phyloP scores from a whole-genome alignment of 352 stramenopile genomes.

The Phytopythium helicoides region DNA sequence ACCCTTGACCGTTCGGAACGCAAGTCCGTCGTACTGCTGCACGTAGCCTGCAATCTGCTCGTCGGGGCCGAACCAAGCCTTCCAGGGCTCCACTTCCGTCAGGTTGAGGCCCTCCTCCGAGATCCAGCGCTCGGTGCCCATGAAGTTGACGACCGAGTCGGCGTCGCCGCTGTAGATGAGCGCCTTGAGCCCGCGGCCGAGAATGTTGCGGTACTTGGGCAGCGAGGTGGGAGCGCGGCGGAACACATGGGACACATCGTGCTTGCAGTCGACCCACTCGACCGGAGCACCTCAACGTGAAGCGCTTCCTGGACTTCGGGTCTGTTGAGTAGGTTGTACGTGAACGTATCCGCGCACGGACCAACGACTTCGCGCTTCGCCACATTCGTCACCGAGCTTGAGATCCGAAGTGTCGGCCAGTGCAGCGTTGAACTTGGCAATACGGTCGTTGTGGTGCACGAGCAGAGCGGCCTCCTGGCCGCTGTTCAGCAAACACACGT shows the following conservation, averaged over 20 bases:
- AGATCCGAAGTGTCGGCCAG: slow-evolving; percentile 45
- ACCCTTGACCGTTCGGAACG: slow-evolving; percentile 91
- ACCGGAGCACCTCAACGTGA: slow-evolving; percentile 39
- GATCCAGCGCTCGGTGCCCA: slow-evolving; percentile 87
- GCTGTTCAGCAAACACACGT: slow-evolving; percentile 64
- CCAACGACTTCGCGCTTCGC: slow-evolving; percentile 51
- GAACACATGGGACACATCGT: slow-evolving; percentile 50
- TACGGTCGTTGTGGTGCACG: slow-evolving; percentile 17
- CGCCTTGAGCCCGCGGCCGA: slow-evolving; percentile 40
- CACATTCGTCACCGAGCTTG: slow-evolving; percentile 13
- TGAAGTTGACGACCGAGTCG: slow-evolving; percentile 83
- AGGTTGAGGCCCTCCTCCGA: slow-evolving; percentile 66
- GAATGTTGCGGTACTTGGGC: slow-evolving; percentile 68
- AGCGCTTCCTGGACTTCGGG: slow-evolving; percentile 56
- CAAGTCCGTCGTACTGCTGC: slow-evolving; percentile 81
- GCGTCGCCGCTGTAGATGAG: slow-evolving; percentile 81
- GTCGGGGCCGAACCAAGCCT: slow-evolving; percentile 71
- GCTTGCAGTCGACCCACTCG: slow-evolving; percentile 67
- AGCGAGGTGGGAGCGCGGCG: slow-evolving; percentile 53
- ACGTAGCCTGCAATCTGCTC: slow-evolving; percentile 86
- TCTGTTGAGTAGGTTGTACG: slow-evolving; percentile 58
- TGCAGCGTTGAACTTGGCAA: background rate
- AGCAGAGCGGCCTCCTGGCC: slow-evolving; percentile 34
- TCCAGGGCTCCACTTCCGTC: slow-evolving; percentile 55
- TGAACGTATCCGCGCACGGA: slow-evolving; percentile 64